Evolutionary conservation across 2,329 filamentous ascomycete species (phyloP).

Genomic region (Alternaria burnsii): DNA sequence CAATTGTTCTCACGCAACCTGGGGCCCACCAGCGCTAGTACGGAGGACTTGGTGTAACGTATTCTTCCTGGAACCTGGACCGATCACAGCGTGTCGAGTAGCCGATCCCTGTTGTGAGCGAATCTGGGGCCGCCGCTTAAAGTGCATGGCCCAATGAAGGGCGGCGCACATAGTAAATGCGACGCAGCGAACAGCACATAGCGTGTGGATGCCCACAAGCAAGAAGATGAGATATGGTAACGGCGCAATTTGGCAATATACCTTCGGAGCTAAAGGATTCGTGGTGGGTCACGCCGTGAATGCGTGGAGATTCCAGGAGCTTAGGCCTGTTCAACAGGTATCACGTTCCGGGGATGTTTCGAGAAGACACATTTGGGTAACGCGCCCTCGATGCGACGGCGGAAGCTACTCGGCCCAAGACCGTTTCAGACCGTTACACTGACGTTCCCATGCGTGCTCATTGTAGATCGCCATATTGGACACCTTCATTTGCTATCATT

Average conservation of each 20-base stretch:
- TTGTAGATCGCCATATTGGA: constrained; percentile 10
- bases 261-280: background rate
- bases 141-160: constrained; percentile 25
- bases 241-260: background rate
- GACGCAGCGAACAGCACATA: constrained; percentile 10
- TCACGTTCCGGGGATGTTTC: constrained; percentile 23
- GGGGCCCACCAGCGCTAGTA: constrained; percentile 25
- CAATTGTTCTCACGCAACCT: constrained; percentile 16
- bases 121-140: constrained; percentile 33
- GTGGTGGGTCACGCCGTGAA: constrained; percentile 3
- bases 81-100: constrained; percentile 23
- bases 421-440: constrained; percentile 23
- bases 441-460: constrained; percentile 6
- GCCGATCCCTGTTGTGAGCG: constrained; percentile 32
- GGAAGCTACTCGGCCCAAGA: constrained; percentile 7
- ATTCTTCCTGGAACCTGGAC: constrained; percentile 23
- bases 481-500: constrained; percentile 21
- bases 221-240: background rate
- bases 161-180: constrained; percentile 9
- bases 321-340: constrained; percentile 17
- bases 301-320: constrained; percentile 25
- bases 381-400: background rate
- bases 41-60: constrained; percentile 31
- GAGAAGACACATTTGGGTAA: constrained; percentile 14
- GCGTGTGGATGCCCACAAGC: constrained; percentile 2